A percentile compares a stretch with the other conserved stretches of the same genome.
These are phyloP conservation scores for Corchorus olitorius DNA, from an alignment of 345 rosid species.

Conservation along the genomic window DNA sequence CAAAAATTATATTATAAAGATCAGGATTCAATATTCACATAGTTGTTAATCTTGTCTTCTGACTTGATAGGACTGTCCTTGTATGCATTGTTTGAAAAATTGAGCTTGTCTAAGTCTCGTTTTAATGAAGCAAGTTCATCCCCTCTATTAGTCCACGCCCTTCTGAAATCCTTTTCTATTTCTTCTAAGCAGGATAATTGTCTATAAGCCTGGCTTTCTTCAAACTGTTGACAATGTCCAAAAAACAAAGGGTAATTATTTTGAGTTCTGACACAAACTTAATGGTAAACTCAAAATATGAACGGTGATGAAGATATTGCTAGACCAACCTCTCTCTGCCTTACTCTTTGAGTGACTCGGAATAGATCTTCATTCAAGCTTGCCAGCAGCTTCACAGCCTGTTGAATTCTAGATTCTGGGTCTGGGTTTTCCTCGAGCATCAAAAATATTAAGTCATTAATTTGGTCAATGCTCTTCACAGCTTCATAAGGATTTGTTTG, in stretches of 20 bases:
- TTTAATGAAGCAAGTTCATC: neutral
- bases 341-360: neutral
- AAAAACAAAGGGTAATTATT: neutral
- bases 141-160: neutral
- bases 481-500: neutral
- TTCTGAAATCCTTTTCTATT: neutral
- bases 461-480: neutral
- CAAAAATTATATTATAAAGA: neutral
- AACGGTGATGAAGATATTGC: no score
- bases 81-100: constrained; percentile 13
- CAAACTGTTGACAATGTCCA: neutral
- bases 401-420: constrained; percentile 1
- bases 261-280: neutral
- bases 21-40: neutral
- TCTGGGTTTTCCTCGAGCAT: neutral
- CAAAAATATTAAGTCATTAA: neutral
- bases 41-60: constrained; percentile 5
- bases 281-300: no score
- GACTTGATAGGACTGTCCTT: constrained; percentile 1
- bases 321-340: neutral
- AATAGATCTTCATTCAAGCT: neutral
- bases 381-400: neutral
- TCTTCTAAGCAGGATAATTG: neutral
- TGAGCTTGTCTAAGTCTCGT: constrained; percentile 11
- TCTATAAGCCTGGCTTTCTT: neutral